phyloP scores from a whole-genome alignment of 2,329 filamentous ascomycete species.

The Fusarium sp. region DNA sequence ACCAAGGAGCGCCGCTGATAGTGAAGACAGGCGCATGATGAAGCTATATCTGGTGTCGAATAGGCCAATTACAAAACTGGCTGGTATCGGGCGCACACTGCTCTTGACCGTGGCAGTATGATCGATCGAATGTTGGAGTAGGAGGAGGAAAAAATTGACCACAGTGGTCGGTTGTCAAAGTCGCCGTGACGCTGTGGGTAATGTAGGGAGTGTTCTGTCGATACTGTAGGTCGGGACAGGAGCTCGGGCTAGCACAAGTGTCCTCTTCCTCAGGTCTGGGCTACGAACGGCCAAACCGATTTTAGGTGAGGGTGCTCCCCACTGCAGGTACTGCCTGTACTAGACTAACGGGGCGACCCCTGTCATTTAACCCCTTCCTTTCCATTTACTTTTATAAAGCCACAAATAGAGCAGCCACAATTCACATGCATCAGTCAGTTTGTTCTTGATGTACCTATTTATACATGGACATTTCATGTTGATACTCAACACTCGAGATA shows the following conservation, averaged over 20 bases:
- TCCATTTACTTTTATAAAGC: conserved; percentile 12
- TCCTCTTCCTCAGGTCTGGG: conserved; percentile 39
- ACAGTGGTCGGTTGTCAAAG: conserved; percentile 35
- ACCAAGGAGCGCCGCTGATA: conserved; percentile 62
- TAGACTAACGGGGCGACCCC: conserved; percentile 5
- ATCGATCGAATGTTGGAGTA: conserved; percentile 19
- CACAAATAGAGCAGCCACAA: conserved; percentile 17
- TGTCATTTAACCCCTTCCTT: conserved; percentile 20
- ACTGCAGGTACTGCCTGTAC: conserved; percentile 36
- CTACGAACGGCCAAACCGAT: conserved; percentile 26
- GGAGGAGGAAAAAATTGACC: conserved; percentile 28
- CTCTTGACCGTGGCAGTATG: conserved; percentile 34
- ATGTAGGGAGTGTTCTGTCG: conserved; percentile 33
- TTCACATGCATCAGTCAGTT: neutral
- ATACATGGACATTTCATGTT: neutral
- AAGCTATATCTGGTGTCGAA: conserved; percentile 33
- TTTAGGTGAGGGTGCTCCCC: conserved; percentile 44
- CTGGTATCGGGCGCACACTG: conserved; percentile 35
- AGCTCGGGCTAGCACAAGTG: conserved; percentile 46
- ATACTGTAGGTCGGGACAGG: conserved; percentile 30
- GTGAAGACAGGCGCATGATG: conserved; percentile 61
- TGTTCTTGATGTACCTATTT: too few species aligned
- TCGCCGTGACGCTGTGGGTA: conserved; percentile 43
- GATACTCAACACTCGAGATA: neutral
- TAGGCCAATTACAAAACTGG: conserved; percentile 35